Percentiles rank a stretch among this genome's conserved stretches.
Evolutionary conservation across 345 rosid genomes (phyloP).

Genomic region (Erysimum cheiranthoides): DNA sequence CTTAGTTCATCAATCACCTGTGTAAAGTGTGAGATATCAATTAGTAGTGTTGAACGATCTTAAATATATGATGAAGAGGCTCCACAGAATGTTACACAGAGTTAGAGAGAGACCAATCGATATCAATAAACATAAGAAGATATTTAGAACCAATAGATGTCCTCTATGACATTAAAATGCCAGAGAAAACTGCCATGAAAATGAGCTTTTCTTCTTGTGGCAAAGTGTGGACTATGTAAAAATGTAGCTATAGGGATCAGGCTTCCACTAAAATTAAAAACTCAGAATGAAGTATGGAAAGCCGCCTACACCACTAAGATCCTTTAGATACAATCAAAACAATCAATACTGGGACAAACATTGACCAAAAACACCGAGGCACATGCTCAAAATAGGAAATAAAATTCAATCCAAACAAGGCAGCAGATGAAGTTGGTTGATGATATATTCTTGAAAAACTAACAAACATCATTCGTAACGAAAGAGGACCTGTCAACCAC

Average conservation of each 20-base stretch:
- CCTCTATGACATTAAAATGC: not conserved
- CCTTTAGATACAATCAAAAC: not conserved
- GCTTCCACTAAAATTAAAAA: not conserved
- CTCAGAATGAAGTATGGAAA: slow-evolving; percentile 1
- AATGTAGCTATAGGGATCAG: not conserved
- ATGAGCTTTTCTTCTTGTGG: not conserved
- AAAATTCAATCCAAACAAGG: not conserved
- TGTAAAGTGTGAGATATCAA: slow-evolving; percentile 29
- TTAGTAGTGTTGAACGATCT: slow-evolving; percentile 22
- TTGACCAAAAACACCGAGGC: not conserved
- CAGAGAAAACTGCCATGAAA: not conserved
- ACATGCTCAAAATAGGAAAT: not conserved
- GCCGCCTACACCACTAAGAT: not conserved
- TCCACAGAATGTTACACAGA: not conserved
- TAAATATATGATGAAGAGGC: not conserved
- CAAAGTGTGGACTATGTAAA: not conserved
- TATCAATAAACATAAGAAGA: not conserved
- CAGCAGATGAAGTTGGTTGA: not conserved
- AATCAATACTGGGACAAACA: not conserved
- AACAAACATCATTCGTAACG: slow-evolving; percentile 10
- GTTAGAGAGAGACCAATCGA: not conserved
- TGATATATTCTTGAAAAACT: not conserved
- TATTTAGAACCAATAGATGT: not conserved
- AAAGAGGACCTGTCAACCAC: not conserved
- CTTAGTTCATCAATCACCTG: slow-evolving; percentile 79